These are phyloP conservation scores for Actinomucor elegans DNA, from an alignment of 371 early-diverging fungal genomes.

Conservation along the genomic window DNA sequence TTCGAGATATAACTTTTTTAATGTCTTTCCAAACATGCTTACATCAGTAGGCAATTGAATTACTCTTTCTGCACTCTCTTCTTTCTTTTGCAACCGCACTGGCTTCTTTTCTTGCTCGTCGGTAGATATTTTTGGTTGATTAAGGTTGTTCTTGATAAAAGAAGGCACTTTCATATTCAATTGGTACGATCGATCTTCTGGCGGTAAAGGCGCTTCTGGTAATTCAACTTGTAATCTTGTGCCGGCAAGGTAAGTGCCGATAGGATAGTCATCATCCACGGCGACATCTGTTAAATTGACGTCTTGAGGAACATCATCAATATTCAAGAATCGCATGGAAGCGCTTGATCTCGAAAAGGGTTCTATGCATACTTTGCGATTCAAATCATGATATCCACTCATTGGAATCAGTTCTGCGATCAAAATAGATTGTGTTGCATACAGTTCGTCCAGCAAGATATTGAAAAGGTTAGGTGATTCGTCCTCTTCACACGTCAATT, in stretches of 20 bases:
- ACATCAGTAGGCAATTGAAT: conserved; percentile 8
- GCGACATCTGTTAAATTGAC: background rate
- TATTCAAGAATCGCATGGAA: conserved; percentile 11
- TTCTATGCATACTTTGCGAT: conserved; percentile 1
- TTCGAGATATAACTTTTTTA: conserved; percentile 15
- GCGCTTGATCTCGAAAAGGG: conserved; percentile 7
- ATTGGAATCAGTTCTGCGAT: conserved; percentile 15
- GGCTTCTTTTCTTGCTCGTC: background rate
- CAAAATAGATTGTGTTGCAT: background rate
- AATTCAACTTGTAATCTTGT: background rate
- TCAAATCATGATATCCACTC: background rate
- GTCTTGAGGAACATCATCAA: background rate
- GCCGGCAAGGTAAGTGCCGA: background rate
- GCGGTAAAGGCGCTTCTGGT: background rate
- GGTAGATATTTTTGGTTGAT: background rate
- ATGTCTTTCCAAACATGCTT: conserved; percentile 7
- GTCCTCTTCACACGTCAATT: background rate
- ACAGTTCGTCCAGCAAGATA: background rate
- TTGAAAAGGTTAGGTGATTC: background rate
- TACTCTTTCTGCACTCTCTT: background rate
- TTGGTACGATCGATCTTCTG: background rate
- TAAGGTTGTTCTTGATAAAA: background rate
- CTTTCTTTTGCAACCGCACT: background rate
- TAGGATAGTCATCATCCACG: background rate
- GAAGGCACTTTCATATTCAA: background rate